A percentile compares a stretch with the other conserved stretches of the same genome.
Conservation (phyloP, 805 yeast species). For the Wickerhamiella siamensis region DNA sequence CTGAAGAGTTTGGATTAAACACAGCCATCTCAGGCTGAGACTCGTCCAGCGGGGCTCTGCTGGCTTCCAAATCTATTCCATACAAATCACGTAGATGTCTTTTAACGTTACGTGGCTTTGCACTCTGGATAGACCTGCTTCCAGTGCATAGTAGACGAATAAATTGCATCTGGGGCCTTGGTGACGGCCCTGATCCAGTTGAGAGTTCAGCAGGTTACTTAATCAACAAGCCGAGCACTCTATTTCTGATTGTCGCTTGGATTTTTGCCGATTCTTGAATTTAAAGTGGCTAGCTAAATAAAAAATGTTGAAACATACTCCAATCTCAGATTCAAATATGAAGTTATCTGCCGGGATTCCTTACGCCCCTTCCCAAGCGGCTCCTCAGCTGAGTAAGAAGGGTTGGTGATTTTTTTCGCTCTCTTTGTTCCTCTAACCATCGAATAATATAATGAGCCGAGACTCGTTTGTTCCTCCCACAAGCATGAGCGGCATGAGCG, state of each 20-base stretch:
- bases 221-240: too few relatives aligned
- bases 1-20: not conserved
- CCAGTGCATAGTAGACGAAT: not conserved
- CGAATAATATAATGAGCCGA: slow-evolving; percentile 13
- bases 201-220: too few relatives aligned
- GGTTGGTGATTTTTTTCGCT: not conserved
- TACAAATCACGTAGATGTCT: not conserved
- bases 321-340: too few relatives aligned
- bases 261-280: too few relatives aligned
- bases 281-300: too few relatives aligned
- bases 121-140: not conserved
- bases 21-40: not conserved
- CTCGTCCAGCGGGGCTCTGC: not conserved
- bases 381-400: not conserved
- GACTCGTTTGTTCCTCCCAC: slow-evolving; percentile 28
- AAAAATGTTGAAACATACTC: too few relatives aligned
- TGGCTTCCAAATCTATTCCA: not conserved
- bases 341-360: too few relatives aligned
- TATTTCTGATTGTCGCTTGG: too few relatives aligned
- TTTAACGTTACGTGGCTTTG: not conserved
- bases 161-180: not conserved
- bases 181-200: too few relatives aligned
- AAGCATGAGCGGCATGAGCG: slow-evolving; percentile 25
- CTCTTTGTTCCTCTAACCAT: not conserved
- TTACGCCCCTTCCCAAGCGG: too few relatives aligned